A percentile compares a stretch with the other conserved stretches of the same genome.
phyloP scores from a whole-genome alignment of 1,139 yeast genomes.

The Pichia sp. region DNA sequence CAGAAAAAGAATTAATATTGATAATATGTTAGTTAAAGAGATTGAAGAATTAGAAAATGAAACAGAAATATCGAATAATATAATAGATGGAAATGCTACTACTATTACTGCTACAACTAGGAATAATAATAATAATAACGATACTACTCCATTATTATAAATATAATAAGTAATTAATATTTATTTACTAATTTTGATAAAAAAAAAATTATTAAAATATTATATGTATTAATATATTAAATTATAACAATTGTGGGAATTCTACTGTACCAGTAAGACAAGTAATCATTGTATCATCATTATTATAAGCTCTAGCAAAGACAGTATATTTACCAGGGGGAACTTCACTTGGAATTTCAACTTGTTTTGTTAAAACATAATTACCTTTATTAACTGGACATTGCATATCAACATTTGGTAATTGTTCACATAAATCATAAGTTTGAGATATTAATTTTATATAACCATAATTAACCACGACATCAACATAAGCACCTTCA shows the following conservation, averaged over 20 bases:
- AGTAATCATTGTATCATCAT: conserved; percentile 71
- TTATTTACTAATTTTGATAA: neutral
- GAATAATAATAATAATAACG: neutral
- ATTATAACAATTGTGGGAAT: conserved; percentile 36
- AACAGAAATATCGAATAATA: too few species aligned
- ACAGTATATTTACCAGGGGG: conserved; percentile 93
- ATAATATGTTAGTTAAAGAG: conserved; percentile 23
- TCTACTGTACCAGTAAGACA: conserved; percentile 79
- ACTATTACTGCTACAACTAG: too few species aligned
- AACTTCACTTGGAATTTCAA: conserved; percentile 84
- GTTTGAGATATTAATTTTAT: conserved; percentile 81
- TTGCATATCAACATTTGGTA: conserved; percentile 68
- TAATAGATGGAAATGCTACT: neutral
- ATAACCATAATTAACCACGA: conserved; percentile 88
- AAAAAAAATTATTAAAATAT: neutral
- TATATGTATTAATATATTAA: conserved; percentile 3
- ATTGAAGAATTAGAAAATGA: conserved; percentile 5
- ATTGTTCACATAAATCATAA: conserved; percentile 84
- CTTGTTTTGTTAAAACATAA: conserved; percentile 58
- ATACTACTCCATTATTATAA: conserved; percentile 6
- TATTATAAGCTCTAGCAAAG: conserved; percentile 82
- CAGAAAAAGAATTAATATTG: conserved; percentile 37
- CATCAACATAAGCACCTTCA: conserved; percentile 90
- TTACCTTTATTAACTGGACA: conserved; percentile 77
- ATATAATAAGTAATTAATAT: neutral